phyloP scores from a whole-genome alignment of 345 rosid species.

The Brassica incana region DNA sequence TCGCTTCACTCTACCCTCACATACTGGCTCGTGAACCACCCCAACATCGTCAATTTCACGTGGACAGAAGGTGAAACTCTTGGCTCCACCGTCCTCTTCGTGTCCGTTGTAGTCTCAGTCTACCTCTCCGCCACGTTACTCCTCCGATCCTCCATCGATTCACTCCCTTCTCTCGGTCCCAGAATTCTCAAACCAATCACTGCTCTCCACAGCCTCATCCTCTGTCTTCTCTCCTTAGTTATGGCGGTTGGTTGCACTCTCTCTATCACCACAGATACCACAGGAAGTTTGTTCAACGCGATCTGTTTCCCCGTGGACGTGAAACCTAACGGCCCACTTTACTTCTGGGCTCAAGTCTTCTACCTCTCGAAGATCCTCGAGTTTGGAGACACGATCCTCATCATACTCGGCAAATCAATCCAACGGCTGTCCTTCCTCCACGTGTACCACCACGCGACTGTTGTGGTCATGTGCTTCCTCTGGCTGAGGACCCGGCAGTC shows the following conservation, averaged over 20 bases:
- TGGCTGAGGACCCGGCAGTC: slow-evolving; percentile 64
- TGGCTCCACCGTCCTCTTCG: slow-evolving; percentile 60
- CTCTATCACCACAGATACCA: slow-evolving; percentile 37
- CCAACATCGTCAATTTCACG: slow-evolving; percentile 49
- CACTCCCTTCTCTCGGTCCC: slow-evolving; percentile 38
- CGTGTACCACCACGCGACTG: slow-evolving; percentile 79
- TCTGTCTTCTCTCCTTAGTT: slow-evolving; percentile 55
- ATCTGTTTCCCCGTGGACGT: slow-evolving; percentile 57
- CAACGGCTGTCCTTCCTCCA: slow-evolving; percentile 79
- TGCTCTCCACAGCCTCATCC: slow-evolving; percentile 68
- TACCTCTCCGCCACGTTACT: slow-evolving; percentile 57
- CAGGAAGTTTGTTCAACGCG: slow-evolving; percentile 4
- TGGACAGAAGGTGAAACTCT: slow-evolving; percentile 59
- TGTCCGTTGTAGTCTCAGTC: slow-evolving; percentile 44
- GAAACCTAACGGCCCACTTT: slow-evolving; percentile 52
- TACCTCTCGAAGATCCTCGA: slow-evolving; percentile 71
- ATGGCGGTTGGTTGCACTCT: slow-evolving; percentile 78
- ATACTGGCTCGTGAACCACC: slow-evolving; percentile 62
- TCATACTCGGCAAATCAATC: slow-evolving; percentile 51
- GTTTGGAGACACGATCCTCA: slow-evolving; percentile 59
- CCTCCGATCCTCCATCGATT: slow-evolving; percentile 36
- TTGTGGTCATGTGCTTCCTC: slow-evolving; percentile 67
- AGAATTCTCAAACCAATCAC: slow-evolving; percentile 64
- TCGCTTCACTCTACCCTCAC: slow-evolving; percentile 36
- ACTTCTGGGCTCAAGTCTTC: slow-evolving; percentile 74